phyloP scores from a whole-genome alignment of 2,329 filamentous ascomycete species.

The Coleophoma crateriformis region DNA sequence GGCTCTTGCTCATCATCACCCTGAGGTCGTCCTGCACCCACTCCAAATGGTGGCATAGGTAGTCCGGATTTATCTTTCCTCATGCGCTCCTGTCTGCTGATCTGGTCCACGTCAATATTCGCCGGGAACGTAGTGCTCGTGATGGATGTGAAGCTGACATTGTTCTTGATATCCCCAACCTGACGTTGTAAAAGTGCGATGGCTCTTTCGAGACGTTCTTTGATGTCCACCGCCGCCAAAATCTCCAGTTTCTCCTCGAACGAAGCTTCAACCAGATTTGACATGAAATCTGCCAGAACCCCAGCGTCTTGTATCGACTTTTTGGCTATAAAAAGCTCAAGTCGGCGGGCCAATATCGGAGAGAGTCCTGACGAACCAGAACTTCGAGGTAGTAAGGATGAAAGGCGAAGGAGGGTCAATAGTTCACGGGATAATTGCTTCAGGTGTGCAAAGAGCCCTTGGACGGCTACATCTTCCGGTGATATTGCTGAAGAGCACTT shows the following conservation, averaged over 20 bases:
- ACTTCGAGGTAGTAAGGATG: constrained; percentile 72
- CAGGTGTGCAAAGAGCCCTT: constrained; percentile 70
- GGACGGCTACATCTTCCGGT: constrained; percentile 56
- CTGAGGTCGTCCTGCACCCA: constrained; percentile 26
- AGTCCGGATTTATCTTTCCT: constrained; percentile 19
- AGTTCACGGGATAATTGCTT: constrained; percentile 84
- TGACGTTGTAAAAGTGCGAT: constrained; percentile 81
- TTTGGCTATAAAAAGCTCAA: constrained; percentile 81
- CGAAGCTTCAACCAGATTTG: constrained; percentile 79
- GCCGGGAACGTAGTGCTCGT: constrained; percentile 60
- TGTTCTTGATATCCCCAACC: constrained; percentile 78
- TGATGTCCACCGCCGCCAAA: constrained; percentile 73
- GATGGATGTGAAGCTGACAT: constrained; percentile 77
- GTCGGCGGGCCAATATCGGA: constrained; percentile 76
- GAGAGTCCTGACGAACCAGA: constrained; percentile 62
- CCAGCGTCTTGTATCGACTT: constrained; percentile 82
- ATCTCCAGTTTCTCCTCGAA: constrained; percentile 90
- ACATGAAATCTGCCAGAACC: constrained; percentile 90
- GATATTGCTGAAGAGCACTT: constrained; percentile 18
- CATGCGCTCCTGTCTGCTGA: constrained; percentile 33
- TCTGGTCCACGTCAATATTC: constrained; percentile 48
- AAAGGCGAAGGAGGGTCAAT: constrained; percentile 76
- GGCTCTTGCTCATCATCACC: constrained; percentile 70
- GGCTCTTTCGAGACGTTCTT: constrained; percentile 72
- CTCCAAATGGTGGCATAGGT: constrained; percentile 11